These are phyloP conservation scores for Schizophyllum commune DNA, from an alignment of 1,284 basidiomycete species.

Conservation along the genomic window DNA sequence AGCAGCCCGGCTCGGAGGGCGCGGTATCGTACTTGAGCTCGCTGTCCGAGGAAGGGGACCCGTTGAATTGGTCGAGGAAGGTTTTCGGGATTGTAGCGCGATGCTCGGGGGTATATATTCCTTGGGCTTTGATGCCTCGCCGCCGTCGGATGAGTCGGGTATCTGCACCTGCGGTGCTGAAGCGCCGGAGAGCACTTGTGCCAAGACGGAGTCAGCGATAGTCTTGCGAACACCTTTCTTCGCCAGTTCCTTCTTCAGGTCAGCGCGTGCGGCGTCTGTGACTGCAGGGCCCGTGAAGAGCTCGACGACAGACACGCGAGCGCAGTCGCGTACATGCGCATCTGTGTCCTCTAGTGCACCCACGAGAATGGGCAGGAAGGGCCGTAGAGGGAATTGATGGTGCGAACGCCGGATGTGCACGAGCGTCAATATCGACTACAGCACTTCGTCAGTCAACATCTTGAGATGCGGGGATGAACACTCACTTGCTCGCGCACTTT, in stretches of 20 bases:
- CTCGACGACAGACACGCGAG: slow-evolving; percentile 73
- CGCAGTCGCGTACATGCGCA: slow-evolving; percentile 80
- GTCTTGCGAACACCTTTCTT: slow-evolving; percentile 82
- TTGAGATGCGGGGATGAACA: not conserved
- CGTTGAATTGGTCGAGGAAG: slow-evolving; percentile 29
- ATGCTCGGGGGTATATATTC: slow-evolving; percentile 72
- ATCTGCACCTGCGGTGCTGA: slow-evolving; percentile 36
- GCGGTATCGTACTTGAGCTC: slow-evolving; percentile 39
- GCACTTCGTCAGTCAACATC: not conserved
- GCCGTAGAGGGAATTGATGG: slow-evolving; percentile 73
- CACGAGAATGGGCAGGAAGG: slow-evolving; percentile 77
- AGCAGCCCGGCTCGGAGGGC: slow-evolving; percentile 53
- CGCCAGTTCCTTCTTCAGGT: slow-evolving; percentile 88
- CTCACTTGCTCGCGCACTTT: slow-evolving; percentile 78
- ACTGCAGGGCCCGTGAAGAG: slow-evolving; percentile 80
- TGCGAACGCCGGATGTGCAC: slow-evolving; percentile 61
- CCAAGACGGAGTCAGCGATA: slow-evolving; percentile 66
- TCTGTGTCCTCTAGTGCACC: slow-evolving; percentile 88
- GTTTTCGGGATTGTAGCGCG: slow-evolving; percentile 45
- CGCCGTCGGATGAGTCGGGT: slow-evolving; percentile 54
- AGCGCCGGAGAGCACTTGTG: slow-evolving; percentile 46
- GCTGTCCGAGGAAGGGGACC: slow-evolving; percentile 34
- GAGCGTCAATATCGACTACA: slow-evolving; percentile 56
- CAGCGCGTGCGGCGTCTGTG: slow-evolving; percentile 80
- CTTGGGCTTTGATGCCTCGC: slow-evolving; percentile 34